Conservation (phyloP, 2,329 filamentous ascomycete species). For the Trichophyton rubrum region DNA sequence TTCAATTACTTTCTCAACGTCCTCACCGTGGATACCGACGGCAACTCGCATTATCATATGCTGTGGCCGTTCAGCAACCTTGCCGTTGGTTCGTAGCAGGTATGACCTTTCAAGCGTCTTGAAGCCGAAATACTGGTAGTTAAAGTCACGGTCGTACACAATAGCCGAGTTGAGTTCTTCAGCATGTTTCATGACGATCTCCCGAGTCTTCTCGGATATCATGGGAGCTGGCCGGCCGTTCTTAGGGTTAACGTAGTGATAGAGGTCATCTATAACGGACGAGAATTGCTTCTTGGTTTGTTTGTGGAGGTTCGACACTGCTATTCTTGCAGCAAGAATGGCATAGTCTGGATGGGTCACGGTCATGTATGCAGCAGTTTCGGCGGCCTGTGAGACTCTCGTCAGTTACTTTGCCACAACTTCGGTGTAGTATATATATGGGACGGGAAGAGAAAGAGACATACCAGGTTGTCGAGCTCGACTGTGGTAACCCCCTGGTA, state of each 20-base stretch:
- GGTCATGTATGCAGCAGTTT: slow-evolving; percentile 99
- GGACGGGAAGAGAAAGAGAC: slow-evolving; percentile 20
- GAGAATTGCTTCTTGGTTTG: slow-evolving; percentile 99
- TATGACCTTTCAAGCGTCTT: slow-evolving; percentile 98
- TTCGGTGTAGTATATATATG: slow-evolving; percentile 12
- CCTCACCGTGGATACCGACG: slow-evolving; percentile 89
- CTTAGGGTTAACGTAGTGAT: slow-evolving; percentile 91
- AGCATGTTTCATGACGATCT: slow-evolving; percentile 87
- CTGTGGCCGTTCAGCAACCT: slow-evolving; percentile 92
- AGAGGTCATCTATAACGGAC: slow-evolving; percentile 83
- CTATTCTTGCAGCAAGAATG: slow-evolving; percentile 94
- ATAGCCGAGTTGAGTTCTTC: slow-evolving; percentile 98
- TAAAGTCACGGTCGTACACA: slow-evolving; percentile 98
- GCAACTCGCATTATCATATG: slow-evolving; percentile 99
- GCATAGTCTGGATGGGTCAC: slow-evolving; percentile 98
- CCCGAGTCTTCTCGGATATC: slow-evolving; percentile 85
- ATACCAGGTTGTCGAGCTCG: slow-evolving; percentile 90
- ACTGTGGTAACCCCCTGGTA: slow-evolving; percentile 96
- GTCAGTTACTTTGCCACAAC: neutral
- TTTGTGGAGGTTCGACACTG: slow-evolving; percentile 98
- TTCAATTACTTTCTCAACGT: slow-evolving; percentile 89
- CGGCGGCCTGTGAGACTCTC: slow-evolving; percentile 57
- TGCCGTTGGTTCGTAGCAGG: slow-evolving; percentile 85
- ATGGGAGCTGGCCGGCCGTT: slow-evolving; percentile 75
- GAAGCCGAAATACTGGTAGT: slow-evolving; percentile 99